A percentile compares a stretch with the other conserved stretches of the same genome.
These are phyloP conservation scores for Trichodelitschia bisporula DNA, from an alignment of 495 filamentous ascomycete genomes.

Conservation along the genomic window DNA sequence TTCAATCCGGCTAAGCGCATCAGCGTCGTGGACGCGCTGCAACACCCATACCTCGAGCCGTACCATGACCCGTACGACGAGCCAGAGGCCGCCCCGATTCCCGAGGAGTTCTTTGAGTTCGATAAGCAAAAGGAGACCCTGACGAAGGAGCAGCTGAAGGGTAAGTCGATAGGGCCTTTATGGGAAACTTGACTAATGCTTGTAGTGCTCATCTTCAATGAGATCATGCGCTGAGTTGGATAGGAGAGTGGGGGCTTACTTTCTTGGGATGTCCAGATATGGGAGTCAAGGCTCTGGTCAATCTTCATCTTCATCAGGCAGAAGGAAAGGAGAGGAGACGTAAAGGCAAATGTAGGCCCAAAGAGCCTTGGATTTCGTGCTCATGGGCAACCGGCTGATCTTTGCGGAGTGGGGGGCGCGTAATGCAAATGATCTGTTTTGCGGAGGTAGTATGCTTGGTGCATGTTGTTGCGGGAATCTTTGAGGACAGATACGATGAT, in stretches of 20 bases:
- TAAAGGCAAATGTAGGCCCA: no score
- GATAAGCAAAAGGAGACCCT: conserved; percentile 98
- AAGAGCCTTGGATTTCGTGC: no score
- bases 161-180: conserved; percentile 20
- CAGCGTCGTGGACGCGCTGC: conserved; percentile 86
- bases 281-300: no score
- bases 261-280: no score
- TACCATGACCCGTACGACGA: conserved; percentile 99
- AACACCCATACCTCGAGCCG: conserved; percentile 93
- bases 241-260: background rate
- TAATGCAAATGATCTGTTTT: no score
- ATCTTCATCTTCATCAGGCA: no score
- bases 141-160: conserved; percentile 92
- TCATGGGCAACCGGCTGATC: no score
- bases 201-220: conserved; percentile 74
- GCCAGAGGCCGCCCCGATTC: conserved; percentile 87
- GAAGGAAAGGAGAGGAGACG: no score
- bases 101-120: conserved; percentile 98
- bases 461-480: no score
- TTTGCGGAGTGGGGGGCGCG: no score
- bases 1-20: conserved; percentile 99
- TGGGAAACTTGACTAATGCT: conserved; percentile 2
- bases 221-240: conserved; percentile 84
- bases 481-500: no score
- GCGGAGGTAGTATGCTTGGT: no score